These are phyloP conservation scores for Pseudogymnoascus sp. DNA, from an alignment of 2,329 filamentous ascomycete species.

Conservation along the genomic window DNA sequence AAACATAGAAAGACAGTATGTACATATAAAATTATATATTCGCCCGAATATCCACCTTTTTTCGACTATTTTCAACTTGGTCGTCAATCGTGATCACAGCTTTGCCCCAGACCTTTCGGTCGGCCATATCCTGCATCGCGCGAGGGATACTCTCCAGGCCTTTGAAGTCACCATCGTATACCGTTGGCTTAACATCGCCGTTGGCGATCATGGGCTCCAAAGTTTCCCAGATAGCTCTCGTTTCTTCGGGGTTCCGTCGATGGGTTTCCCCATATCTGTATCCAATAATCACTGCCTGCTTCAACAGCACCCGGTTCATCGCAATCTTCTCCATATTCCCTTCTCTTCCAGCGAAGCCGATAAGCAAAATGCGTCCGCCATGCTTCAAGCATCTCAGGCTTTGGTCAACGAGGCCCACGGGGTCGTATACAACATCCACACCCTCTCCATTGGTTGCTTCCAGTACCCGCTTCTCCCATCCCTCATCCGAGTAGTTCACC, in stretches of 20 bases:
- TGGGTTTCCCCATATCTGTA: constrained; percentile 53
- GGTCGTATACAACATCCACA: constrained; percentile 52
- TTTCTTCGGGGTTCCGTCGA: constrained; percentile 40
- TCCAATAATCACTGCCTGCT: constrained; percentile 45
- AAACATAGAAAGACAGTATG: background rate
- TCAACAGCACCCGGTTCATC: constrained; percentile 48
- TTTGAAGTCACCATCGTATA: constrained; percentile 41
- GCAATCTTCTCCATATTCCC: constrained; percentile 47
- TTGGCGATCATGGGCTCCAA: constrained; percentile 41
- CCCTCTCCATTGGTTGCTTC: constrained; percentile 41
- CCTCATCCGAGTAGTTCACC: constrained; percentile 34
- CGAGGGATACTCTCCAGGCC: constrained; percentile 43
- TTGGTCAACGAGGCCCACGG: constrained; percentile 48
- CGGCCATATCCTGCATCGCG: constrained; percentile 45
- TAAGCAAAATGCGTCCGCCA: constrained; percentile 46
- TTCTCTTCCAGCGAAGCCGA: constrained; percentile 50
- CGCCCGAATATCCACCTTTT: background rate
- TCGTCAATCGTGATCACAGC: constrained; percentile 41
- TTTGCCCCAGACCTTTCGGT: constrained; percentile 48
- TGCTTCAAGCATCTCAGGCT: constrained; percentile 48
- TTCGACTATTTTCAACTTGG: background rate
- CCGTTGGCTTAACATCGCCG: constrained; percentile 42
- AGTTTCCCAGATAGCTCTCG: constrained; percentile 43
- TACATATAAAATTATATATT: constrained; percentile 7
- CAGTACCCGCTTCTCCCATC: constrained; percentile 47